These are phyloP conservation scores for Acanthamoeba royreba DNA, from an alignment of 208 protist genomes.

Conservation along the genomic window DNA sequence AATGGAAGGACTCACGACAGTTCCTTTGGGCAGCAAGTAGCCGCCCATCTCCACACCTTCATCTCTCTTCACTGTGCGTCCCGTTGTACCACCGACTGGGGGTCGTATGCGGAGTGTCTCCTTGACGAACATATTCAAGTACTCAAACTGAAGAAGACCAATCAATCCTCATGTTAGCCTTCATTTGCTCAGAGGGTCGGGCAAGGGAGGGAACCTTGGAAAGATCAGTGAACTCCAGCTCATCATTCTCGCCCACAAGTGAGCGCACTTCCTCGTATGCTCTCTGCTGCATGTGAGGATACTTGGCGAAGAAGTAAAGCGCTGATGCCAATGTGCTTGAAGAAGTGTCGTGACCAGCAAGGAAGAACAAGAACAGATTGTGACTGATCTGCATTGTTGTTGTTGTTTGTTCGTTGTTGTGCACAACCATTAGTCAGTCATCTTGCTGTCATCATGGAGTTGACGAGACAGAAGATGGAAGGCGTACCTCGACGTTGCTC, in stretches of 20 bases:
- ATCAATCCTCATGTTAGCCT: too few species aligned
- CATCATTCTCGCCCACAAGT: not conserved
- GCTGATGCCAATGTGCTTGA: not conserved
- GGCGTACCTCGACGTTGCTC: not conserved
- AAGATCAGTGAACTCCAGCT: not conserved
- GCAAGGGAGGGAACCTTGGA: not conserved
- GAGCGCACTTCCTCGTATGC: not conserved
- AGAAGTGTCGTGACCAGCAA: not conserved
- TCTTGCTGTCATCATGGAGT: not conserved
- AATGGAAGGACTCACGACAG: not conserved
- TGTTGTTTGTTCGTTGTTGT: not conserved
- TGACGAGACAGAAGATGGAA: not conserved
- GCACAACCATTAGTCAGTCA: not conserved
- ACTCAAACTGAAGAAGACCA: not conserved
- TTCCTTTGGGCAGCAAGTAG: not conserved
- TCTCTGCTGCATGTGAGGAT: not conserved
- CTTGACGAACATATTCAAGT: not conserved
- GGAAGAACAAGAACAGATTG: not conserved
- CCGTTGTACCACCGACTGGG: not conserved
- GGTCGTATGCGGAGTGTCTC: not conserved
- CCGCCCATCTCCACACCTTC: not conserved
- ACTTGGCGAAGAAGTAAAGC: not conserved
- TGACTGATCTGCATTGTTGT: not conserved
- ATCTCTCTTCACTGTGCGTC: not conserved
- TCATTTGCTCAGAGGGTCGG: too few species aligned